These are phyloP conservation scores for Vanrija humicola DNA, from an alignment of 1,284 basidiomycete species.

Conservation along the genomic window DNA sequence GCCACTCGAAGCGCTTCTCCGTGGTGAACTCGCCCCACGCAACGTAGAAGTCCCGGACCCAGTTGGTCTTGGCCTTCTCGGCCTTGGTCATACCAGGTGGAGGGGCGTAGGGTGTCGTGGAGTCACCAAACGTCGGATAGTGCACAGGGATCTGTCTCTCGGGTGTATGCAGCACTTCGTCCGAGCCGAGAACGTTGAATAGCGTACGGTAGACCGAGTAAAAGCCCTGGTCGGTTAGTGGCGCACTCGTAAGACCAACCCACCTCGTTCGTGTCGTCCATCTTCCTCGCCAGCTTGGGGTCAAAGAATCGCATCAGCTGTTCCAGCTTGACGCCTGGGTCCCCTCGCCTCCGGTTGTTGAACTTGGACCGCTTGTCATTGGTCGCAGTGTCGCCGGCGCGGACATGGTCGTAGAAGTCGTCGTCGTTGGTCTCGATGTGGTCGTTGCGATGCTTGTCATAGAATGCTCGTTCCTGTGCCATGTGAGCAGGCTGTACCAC, in stretches of 20 bases:
- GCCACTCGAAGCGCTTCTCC: slow-evolving; percentile 85
- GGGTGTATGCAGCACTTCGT: slow-evolving; percentile 65
- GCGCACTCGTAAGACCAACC: slow-evolving; percentile 21
- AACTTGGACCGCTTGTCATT: slow-evolving; percentile 52
- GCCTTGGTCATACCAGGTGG: slow-evolving; percentile 52
- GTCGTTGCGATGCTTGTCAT: slow-evolving; percentile 91
- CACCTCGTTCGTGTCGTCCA: slow-evolving; percentile 69
- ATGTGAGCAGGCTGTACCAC: slow-evolving; percentile 2
- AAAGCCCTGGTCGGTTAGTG: slow-evolving; percentile 62
- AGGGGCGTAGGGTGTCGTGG: slow-evolving; percentile 62
- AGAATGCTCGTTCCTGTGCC: slow-evolving; percentile 92
- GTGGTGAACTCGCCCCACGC: slow-evolving; percentile 85
- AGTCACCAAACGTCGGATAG: slow-evolving; percentile 80
- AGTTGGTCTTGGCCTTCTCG: slow-evolving; percentile 49
- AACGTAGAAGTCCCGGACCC: slow-evolving; percentile 73
- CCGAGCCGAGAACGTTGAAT: slow-evolving; percentile 75
- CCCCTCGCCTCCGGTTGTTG: slow-evolving; percentile 60
- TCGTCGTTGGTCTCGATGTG: slow-evolving; percentile 77
- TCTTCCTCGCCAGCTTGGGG: slow-evolving; percentile 64
- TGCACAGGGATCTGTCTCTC: slow-evolving; percentile 49
- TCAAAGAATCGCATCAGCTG: slow-evolving; percentile 87
- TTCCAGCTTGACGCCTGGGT: slow-evolving; percentile 71
- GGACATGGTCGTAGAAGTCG: slow-evolving; percentile 78
- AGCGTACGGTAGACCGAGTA: slow-evolving; percentile 86
- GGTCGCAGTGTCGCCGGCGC: slow-evolving; percentile 56